These are phyloP conservation scores for Ophiocordyceps camponoti-saundersi DNA, from an alignment of 2,329 filamentous ascomycete genomes.

Conservation along the genomic window DNA sequence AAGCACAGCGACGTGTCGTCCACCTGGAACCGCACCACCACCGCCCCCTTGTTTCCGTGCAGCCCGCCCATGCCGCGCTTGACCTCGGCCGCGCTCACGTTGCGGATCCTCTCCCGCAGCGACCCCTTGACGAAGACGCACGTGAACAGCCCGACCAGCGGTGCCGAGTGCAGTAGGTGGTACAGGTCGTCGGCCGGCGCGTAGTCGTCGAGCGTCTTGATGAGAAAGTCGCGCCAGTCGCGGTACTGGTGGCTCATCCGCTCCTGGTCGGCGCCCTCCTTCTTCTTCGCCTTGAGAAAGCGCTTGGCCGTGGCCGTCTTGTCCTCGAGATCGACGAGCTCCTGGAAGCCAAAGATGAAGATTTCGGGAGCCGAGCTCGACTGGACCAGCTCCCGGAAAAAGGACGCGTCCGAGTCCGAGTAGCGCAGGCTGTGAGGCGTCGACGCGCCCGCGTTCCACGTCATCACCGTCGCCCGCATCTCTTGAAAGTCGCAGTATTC, in stretches of 20 bases:
- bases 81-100: slow-evolving; percentile 65
- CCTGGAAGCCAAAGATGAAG: slow-evolving; percentile 90
- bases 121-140: slow-evolving; percentile 85
- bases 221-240: slow-evolving; percentile 85
- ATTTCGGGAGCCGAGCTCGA: slow-evolving; percentile 73
- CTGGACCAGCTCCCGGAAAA: slow-evolving; percentile 66
- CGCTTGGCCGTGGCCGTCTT: slow-evolving; percentile 96
- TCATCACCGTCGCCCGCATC: slow-evolving; percentile 65
- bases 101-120: slow-evolving; percentile 57
- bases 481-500: slow-evolving; percentile 79
- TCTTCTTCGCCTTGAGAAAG: slow-evolving; percentile 77
- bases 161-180: slow-evolving; percentile 67
- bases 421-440: slow-evolving; percentile 72
- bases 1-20: slow-evolving; percentile 93
- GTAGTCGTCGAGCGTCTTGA: slow-evolving; percentile 65
- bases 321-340: slow-evolving; percentile 94
- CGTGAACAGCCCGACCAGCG: slow-evolving; percentile 86
- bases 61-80: slow-evolving; percentile 93
- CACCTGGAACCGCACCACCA: slow-evolving; percentile 79
- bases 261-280: slow-evolving; percentile 63
- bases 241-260: slow-evolving; percentile 96
- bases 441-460: slow-evolving; percentile 94
- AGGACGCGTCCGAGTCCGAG: slow-evolving; percentile 51
- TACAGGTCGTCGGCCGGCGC: slow-evolving; percentile 66
- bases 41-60: slow-evolving; percentile 91